Conservation (phyloP, 768 basidiomycete genomes). For the Termitomyces sp. region DNA sequence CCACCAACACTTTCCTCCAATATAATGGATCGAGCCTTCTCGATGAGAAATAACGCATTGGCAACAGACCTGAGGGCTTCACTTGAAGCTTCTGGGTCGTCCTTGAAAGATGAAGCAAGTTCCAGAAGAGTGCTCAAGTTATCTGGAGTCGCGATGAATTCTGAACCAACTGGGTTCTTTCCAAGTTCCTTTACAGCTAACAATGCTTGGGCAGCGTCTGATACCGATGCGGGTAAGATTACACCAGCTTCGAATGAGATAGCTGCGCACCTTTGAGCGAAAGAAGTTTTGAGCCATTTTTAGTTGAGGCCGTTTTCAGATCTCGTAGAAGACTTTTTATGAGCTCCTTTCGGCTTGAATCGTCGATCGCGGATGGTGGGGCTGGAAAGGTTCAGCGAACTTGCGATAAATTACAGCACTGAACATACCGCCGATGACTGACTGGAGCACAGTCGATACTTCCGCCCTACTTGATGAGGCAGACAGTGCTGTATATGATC, state of each 20-base stretch:
- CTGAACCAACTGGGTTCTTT: constrained; percentile 63
- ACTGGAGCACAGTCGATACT: constrained; percentile 41
- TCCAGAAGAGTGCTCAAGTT: constrained; percentile 55
- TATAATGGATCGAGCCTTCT: constrained; percentile 53
- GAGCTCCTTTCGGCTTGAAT: constrained; percentile 43
- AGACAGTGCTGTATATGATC: constrained; percentile 42
- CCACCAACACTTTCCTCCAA: constrained; percentile 57
- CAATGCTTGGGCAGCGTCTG: constrained; percentile 67
- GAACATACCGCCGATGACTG: constrained; percentile 43
- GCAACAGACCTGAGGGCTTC: constrained; percentile 76
- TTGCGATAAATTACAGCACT: neutral
- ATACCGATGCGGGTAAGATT: neutral
- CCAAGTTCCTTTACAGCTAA: constrained; percentile 72
- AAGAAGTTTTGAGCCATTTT: constrained; percentile 39
- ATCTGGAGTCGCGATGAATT: constrained; percentile 44
- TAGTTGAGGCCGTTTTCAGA: constrained; percentile 30
- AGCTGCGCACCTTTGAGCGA: constrained; percentile 48
- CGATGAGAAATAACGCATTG: constrained; percentile 71
- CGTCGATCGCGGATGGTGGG: constrained; percentile 41
- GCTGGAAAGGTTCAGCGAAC: constrained; percentile 18
- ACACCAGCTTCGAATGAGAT: neutral
- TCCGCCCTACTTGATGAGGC: constrained; percentile 40
- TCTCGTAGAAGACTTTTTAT: constrained; percentile 57
- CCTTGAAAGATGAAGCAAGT: constrained; percentile 47
- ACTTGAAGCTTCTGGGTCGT: constrained; percentile 51